phyloP scores from a whole-genome alignment of 148 eudicot genomes.

The Limonium bicolor region DNA sequence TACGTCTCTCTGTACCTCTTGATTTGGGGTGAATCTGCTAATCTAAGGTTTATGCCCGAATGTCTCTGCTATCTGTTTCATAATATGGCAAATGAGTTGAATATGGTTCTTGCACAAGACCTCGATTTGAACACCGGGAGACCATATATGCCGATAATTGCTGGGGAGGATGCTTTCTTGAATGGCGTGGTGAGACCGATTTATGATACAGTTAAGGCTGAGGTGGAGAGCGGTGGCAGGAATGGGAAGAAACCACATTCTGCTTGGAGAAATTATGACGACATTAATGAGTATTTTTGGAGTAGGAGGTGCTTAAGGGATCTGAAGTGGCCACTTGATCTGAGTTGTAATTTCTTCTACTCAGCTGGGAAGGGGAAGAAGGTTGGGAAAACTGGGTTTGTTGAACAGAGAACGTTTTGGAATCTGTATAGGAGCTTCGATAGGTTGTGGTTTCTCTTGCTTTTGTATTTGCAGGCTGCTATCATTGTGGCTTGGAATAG shows the following conservation, averaged over 20 bases:
- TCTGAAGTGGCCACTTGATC: constrained; percentile 69
- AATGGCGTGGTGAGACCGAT: constrained; percentile 39
- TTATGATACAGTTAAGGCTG: constrained; percentile 31
- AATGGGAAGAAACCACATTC: constrained; percentile 78
- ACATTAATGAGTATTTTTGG: constrained; percentile 90
- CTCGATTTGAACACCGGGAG: constrained; percentile 41
- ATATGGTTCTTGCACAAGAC: constrained; percentile 31
- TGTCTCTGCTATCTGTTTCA: constrained; percentile 79
- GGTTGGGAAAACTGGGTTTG: constrained; percentile 88
- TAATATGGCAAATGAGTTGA: constrained; percentile 61
- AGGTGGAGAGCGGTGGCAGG: constrained; percentile 47
- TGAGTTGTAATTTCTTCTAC: constrained; percentile 31
- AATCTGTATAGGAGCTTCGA: constrained; percentile 84
- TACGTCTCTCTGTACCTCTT: constrained; percentile 55
- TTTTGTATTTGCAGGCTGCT: constrained; percentile 65
- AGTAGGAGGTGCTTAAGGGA: constrained; percentile 56
- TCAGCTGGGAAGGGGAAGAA: constrained; percentile 13
- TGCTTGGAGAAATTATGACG: constrained; percentile 96
- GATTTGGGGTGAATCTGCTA: constrained; percentile 85
- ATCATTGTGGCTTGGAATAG: constrained; percentile 48
- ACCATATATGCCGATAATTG: constrained; percentile 29
- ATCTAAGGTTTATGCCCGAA: constrained; percentile 64
- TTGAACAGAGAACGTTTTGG: constrained; percentile 94
- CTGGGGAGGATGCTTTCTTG: constrained; percentile 40
- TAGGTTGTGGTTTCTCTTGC: constrained; percentile 64